Percentiles rank a stretch among this genome's conserved stretches.
Evolutionary conservation across 225 moss, liverwort and hornwort species (phyloP).

Genomic region (Climacium dendroides): DNA sequence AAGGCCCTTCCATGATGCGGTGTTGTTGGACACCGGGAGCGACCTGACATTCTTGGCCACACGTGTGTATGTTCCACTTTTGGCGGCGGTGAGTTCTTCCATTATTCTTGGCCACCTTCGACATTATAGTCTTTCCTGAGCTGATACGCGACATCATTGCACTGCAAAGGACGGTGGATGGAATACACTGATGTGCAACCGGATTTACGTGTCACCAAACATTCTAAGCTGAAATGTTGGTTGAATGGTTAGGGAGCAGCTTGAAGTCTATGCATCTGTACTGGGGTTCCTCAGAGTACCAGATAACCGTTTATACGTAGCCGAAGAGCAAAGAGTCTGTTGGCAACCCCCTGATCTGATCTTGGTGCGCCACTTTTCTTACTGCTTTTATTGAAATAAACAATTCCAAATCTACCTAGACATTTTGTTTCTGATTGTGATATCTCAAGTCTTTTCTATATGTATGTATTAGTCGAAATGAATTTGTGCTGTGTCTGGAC

Average conservation of each 20-base stretch:
- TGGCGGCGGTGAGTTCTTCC: constrained; percentile 12
- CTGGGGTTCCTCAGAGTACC: not conserved
- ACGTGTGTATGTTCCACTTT: not conserved
- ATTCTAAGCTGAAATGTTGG: not conserved
- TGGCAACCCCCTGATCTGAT: not conserved
- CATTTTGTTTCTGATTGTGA: not conserved
- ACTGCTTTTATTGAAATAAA: not conserved
- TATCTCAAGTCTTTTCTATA: not conserved
- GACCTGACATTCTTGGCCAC: not conserved
- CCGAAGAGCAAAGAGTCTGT: constrained; percentile 1
- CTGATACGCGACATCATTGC: not conserved
- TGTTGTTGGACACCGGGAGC: constrained; percentile 6
- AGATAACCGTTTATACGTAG: not conserved
- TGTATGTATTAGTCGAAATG: not conserved
- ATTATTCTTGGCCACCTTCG: not conserved
- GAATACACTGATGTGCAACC: not conserved
- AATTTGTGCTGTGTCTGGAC: not conserved
- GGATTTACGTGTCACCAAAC: not conserved
- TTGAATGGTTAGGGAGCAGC: constrained; percentile 16
- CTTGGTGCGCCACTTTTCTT: not conserved
- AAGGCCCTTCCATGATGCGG: not conserved
- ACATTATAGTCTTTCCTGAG: not conserved
- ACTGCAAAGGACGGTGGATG: not conserved
- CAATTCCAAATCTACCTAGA: not conserved
- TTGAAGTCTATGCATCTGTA: not conserved